Base-by-base conservation (phyloP, 192 early-diverging fungal species). In the Backusella westeae region DNA sequence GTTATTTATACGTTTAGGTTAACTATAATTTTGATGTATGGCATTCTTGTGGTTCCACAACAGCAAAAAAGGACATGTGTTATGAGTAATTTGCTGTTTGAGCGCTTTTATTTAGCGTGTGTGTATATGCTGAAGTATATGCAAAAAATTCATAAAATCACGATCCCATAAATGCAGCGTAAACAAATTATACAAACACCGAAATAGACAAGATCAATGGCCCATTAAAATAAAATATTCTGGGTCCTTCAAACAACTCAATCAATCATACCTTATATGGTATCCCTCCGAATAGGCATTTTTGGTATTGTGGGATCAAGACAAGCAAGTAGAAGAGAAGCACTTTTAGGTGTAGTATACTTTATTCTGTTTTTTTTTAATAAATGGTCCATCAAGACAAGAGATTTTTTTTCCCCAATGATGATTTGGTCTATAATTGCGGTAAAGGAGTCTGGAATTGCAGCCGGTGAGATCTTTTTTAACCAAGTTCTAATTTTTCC, bases 41-140 rank as follows among this genome's bases (percentile, higher is more conserved):
- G 9, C 8, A 63, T 2, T 3, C 26, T 1, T 29, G 4, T 63
- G 56, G 56, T 63, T 63, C 26, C 56, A 63, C 56, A 12, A 63
- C 56, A 63, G 23, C 23, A 63, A 63, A 44, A 29, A 63, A 63
- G 56, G 56, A 39, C 56, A 63, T 63, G 56, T 63, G 56, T 63
- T 63, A 63, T 63, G 23, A 3, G 56, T 63, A 39, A 39, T 9
- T 39, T 63, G 21, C 12, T 4, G 53, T 63, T 63, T 63, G 56
- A 63, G 46, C 14, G 21, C 23, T 63, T 49, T 12, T 63, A 63
- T 63, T 63, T 63, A 63, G 56, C 0, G 53, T 23, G 53, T 49
- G 46, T 49, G 46, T 49, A n/a, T 49, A 21, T 63, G 56, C 56
- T 63, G 0, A 23, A 29, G 9, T 29, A 29, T 26, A 23, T 59